Conservation (phyloP, 768 basidiomycete species). For the Macrolepiota dolichaula region DNA sequence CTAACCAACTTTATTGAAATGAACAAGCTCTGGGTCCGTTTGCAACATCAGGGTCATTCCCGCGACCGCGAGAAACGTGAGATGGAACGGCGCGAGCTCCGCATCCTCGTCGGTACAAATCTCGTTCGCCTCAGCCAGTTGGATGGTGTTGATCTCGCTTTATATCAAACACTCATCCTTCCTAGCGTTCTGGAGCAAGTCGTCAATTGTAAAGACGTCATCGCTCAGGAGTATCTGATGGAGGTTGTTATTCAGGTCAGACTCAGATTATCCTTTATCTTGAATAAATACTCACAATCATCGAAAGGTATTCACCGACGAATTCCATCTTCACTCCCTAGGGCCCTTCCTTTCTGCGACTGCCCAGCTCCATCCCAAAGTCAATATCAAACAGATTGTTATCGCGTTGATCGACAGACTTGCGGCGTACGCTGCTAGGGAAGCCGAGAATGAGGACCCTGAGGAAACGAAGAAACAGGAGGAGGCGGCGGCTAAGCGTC, state of each 20-base stretch:
- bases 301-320: conserved; percentile 92
- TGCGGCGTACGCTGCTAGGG: conserved; percentile 93
- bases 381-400: conserved; percentile 98
- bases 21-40: conserved; percentile 99
- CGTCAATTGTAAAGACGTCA: conserved; percentile 97
- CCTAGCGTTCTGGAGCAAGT: conserved; percentile 96
- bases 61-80: conserved; percentile 97
- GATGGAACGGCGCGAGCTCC: conserved; percentile 89
- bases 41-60: conserved; percentile 97
- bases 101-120: conserved; percentile 97
- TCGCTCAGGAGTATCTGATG: conserved; percentile 99
- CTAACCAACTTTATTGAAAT: conserved; percentile 99
- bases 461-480: conserved; percentile 93
- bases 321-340: conserved; percentile 96
- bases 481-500: conserved; percentile 84
- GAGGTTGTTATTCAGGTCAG: conserved; percentile 96
- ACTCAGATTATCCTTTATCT: neutral
- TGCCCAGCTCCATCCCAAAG: conserved; percentile 94
- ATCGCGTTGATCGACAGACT: conserved; percentile 96
- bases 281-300: conserved; percentile 1
- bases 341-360: conserved; percentile 95
- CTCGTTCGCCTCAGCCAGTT: conserved; percentile 93
- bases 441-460: conserved; percentile 94
- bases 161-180: conserved; percentile 84
- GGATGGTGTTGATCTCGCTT: conserved; percentile 92